A percentile compares a stretch with the other conserved stretches of the same genome.
These are phyloP conservation scores for Candida sp. DNA, from an alignment of 1,139 yeast species.

Conservation along the genomic window DNA sequence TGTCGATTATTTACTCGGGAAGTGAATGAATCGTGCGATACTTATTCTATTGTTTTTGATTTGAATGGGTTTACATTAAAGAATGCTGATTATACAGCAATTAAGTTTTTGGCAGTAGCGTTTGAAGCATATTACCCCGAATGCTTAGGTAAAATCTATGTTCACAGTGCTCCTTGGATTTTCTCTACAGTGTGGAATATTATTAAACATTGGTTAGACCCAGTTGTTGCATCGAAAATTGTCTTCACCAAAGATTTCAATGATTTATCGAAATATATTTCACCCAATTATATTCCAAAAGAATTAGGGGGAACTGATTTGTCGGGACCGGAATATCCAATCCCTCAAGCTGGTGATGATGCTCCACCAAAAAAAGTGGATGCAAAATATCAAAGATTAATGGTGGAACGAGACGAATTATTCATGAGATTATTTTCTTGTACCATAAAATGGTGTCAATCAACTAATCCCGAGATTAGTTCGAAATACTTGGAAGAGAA, in stretches of 20 bases:
- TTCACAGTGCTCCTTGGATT: constrained; percentile 48
- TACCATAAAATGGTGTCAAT: constrained; percentile 39
- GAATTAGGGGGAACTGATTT: constrained; percentile 38
- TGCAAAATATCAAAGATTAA: constrained; percentile 22
- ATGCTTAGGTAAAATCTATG: constrained; percentile 35
- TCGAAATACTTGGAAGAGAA: constrained; percentile 38
- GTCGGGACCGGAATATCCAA: constrained; percentile 22
- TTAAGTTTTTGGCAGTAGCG: constrained; percentile 41
- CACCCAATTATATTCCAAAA: constrained; percentile 31
- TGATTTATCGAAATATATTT: constrained; percentile 31
- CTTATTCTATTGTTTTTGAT: constrained; percentile 40
- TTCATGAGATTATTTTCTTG: constrained; percentile 28
- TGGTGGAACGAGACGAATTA: constrained; percentile 30
- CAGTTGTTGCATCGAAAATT: constrained; percentile 43
- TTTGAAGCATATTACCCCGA: constrained; percentile 51
- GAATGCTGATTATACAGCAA: constrained; percentile 42
- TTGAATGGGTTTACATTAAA: constrained; percentile 46
- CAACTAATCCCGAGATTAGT: constrained; percentile 37
- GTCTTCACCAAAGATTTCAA: constrained; percentile 38
- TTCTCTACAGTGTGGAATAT: constrained; percentile 46
- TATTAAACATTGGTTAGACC: constrained; percentile 45
- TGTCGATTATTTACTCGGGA: constrained; percentile 34
- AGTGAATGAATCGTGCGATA: constrained; percentile 31
- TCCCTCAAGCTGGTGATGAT: constrained; percentile 26
- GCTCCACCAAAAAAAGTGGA: constrained; percentile 31